Base-by-base conservation (phyloP, 495 filamentous ascomycete species). In the Penicillium cinerascens region DNA sequence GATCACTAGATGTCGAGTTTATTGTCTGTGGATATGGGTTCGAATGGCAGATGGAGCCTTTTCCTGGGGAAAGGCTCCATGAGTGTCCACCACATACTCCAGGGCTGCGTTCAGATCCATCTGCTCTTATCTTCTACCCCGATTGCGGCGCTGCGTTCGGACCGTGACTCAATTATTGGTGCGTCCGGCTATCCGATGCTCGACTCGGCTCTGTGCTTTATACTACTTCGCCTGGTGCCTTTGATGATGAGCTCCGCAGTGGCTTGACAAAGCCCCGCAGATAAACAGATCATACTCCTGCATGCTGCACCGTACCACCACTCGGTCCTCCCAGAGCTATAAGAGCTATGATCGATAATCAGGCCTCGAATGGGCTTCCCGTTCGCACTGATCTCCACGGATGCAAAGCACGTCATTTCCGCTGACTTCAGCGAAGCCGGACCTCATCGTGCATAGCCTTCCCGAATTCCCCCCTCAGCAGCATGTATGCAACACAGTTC, bases 261-360 rank as follows among this genome's bases (percentile, higher is more conserved):
- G 62, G 62, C 62, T 60, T 65, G 62, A 59, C 53, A 59, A n/a
- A 33, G 56, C 62, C 62, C 59, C 62, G 59, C 59, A 58, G 33
- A 38, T 59, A 35, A 61, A 57, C 58, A 54, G 54, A 61, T 57
- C 54, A 54, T 45, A 51, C 49, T 60, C 49, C 37, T 61, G 58
- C 59, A 63, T 23, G 49, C 44, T 40, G 50, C 16, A 20, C 37
- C 16, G 9, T 36, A n/a, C 33, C 33, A 36, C 15, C 33, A 3
- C 33, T 11, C 2, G 2, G 33, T 2, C 33, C 18, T 9, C 4
- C 6, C 16, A 16, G 6, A 39, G 37, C 15, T 39, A 39, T 16
- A 39, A 38, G 18, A 17, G 16, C 18, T 16, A 36, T 8, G 10
- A 10, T 18, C 35, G 5, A 42, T 15, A 1, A 17, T 15, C 22